phyloP scores from a whole-genome alignment of 176 grass and related monocot genomes.

The Carex parvula region DNA sequence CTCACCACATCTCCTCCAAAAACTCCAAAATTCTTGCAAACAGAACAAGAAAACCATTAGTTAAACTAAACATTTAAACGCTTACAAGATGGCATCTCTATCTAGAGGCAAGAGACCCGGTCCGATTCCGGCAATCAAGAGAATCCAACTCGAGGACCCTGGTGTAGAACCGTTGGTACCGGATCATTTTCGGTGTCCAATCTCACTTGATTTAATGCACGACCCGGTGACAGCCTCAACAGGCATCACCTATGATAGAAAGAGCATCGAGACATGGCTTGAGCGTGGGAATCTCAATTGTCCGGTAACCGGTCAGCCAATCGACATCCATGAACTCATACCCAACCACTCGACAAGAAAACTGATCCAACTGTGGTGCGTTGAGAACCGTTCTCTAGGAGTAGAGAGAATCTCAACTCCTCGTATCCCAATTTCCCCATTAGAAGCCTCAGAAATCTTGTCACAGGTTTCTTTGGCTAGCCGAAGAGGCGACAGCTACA shows the following conservation, averaged over 20 bases:
- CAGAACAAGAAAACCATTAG: not conserved
- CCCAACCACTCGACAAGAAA: constrained; percentile 68
- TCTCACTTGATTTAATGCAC: constrained; percentile 77
- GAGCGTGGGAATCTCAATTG: constrained; percentile 42
- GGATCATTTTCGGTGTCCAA: constrained; percentile 73
- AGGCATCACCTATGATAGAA: constrained; percentile 78
- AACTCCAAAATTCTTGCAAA: not conserved
- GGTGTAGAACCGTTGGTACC: constrained; percentile 32
- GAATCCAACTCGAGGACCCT: not conserved
- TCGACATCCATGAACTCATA: constrained; percentile 45
- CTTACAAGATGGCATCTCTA: constrained; percentile 35
- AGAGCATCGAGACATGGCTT: constrained; percentile 73
- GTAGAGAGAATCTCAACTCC: constrained; percentile 69
- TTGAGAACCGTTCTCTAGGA: constrained; percentile 42
- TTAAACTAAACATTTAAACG: not conserved
- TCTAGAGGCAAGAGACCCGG: constrained; percentile 27
- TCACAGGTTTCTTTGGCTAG: constrained; percentile 19
- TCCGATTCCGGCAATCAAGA: constrained; percentile 34
- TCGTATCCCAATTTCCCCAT: constrained; percentile 35
- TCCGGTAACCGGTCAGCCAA: constrained; percentile 49
- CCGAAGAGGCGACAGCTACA: constrained; percentile 23
- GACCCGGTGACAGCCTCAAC: constrained; percentile 75
- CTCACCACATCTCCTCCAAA: not conserved
- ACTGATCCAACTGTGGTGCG: constrained; percentile 89
- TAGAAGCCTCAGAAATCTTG: constrained; percentile 38